Conservation (phyloP, 2,329 filamentous ascomycete genomes). For the Pseudocercospora fuligena region DNA sequence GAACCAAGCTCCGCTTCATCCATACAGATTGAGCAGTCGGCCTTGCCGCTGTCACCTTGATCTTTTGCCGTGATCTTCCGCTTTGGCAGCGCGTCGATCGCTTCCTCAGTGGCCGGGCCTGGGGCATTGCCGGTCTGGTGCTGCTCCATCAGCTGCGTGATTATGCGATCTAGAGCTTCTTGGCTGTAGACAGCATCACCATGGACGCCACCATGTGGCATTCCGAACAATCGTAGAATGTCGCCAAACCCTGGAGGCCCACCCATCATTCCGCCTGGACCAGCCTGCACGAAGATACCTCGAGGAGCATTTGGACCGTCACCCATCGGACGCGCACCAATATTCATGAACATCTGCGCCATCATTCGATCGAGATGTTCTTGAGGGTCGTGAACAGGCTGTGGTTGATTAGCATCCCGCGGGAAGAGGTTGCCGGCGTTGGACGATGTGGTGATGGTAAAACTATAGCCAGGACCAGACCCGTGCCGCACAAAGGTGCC, state of each 20-base stretch:
- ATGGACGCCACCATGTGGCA: constrained; percentile 53
- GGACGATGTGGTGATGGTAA: constrained; percentile 39
- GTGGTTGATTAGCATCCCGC: constrained; percentile 57
- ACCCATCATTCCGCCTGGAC: constrained; percentile 12
- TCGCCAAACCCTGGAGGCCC: constrained; percentile 23
- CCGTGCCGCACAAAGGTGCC: constrained; percentile 25
- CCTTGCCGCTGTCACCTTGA: constrained; percentile 71
- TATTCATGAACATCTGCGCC: constrained; percentile 40
- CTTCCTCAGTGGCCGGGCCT: constrained; percentile 75
- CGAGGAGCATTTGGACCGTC: constrained; percentile 9
- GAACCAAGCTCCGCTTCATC: constrained; percentile 76
- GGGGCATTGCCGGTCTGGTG: constrained; percentile 77
- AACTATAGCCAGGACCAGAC: constrained; percentile 36
- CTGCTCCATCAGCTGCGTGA: constrained; percentile 86
- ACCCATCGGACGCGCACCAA: constrained; percentile 31
- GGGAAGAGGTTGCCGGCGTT: constrained; percentile 49
- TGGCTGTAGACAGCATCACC: constrained; percentile 88
- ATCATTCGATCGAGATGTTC: constrained; percentile 39
- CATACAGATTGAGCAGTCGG: constrained; percentile 94
- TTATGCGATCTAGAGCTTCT: constrained; percentile 86
- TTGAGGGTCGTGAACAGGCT: constrained; percentile 46
- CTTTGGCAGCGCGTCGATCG: constrained; percentile 71
- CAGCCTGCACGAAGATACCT: constrained; percentile 20
- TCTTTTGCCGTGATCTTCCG: constrained; percentile 71
- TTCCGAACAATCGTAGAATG: constrained; percentile 33